Percentiles rank a stretch among this genome's conserved stretches.
Conservation (phyloP, 345 rosid genomes). For the Gossypium australe region DNA sequence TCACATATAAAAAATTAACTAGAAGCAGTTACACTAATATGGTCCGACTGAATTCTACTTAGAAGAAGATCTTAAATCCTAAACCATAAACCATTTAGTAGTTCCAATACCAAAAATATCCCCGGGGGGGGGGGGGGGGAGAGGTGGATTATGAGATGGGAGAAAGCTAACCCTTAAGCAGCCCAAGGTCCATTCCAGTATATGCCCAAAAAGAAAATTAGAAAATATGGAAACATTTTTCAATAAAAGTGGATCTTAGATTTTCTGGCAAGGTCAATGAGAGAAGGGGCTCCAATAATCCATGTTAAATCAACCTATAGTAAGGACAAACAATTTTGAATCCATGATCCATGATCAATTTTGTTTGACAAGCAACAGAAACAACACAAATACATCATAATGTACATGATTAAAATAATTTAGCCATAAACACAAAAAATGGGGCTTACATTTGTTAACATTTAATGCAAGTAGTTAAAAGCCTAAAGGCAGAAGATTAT, state of each 20-base stretch:
- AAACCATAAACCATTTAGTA: neutral
- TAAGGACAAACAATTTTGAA: constrained; percentile 7
- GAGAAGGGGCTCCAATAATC: neutral
- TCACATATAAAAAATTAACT: neutral
- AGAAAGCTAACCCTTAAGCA: neutral
- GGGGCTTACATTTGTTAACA: neutral
- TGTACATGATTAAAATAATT: neutral
- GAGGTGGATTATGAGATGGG: neutral
- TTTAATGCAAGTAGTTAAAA: constrained; percentile 10
- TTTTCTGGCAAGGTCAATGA: neutral
- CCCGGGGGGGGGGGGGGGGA: neutral
- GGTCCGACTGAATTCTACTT: neutral
- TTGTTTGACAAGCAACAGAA: neutral
- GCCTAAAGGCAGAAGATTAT: constrained; percentile 8
- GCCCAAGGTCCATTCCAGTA: neutral
- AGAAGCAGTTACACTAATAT: neutral
- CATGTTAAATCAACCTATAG: neutral
- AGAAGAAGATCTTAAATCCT: neutral
- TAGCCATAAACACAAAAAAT: neutral
- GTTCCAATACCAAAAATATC: neutral
- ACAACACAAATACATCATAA: neutral
- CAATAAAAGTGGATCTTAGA: neutral
- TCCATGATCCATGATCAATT: neutral
- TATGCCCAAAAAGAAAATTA: neutral
- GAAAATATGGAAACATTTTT: neutral